These are phyloP conservation scores for Cardiosporidium cionae DNA, from an alignment of 169 alveolate genomes.

Conservation along the genomic window DNA sequence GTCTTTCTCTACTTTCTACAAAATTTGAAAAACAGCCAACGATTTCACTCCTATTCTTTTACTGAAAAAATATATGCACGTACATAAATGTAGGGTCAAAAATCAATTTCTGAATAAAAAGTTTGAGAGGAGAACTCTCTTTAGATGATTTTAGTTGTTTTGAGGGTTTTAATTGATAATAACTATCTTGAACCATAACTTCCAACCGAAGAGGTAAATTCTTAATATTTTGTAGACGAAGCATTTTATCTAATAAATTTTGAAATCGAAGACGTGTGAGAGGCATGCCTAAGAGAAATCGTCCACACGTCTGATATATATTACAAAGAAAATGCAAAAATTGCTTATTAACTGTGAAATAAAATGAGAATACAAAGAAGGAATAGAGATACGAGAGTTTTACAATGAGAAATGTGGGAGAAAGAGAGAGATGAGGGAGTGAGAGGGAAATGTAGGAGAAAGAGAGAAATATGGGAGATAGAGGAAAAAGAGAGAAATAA, in stretches of 20 bases:
- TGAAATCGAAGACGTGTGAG: not conserved
- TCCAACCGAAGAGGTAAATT: not conserved
- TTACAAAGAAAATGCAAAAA: not conserved
- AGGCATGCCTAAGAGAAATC: not conserved
- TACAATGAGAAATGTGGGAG: too few relatives aligned
- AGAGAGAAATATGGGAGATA: too few relatives aligned
- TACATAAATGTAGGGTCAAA: too few relatives aligned
- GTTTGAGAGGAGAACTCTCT: not conserved
- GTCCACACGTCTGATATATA: constrained; percentile 11
- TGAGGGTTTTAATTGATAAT: not conserved
- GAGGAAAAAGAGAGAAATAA: too few relatives aligned
- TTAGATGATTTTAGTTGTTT: not conserved
- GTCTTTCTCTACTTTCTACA: not conserved
- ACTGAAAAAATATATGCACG: too few relatives aligned
- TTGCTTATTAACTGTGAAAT: not conserved
- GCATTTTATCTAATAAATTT: constrained; percentile 4
- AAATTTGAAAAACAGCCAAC: too few relatives aligned
- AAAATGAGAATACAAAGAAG: not conserved
- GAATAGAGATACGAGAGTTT: too few relatives aligned
- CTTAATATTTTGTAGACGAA: not conserved
- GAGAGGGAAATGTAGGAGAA: too few relatives aligned
- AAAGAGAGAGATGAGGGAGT: too few relatives aligned
- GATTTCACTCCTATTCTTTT: too few relatives aligned
- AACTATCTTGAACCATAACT: not conserved
- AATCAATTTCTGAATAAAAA: not conserved